A percentile compares a stretch with the other conserved stretches of the same genome.
Conservation (phyloP, 208 protist genomes). For the Leptomonas pyrrhocoris region DNA sequence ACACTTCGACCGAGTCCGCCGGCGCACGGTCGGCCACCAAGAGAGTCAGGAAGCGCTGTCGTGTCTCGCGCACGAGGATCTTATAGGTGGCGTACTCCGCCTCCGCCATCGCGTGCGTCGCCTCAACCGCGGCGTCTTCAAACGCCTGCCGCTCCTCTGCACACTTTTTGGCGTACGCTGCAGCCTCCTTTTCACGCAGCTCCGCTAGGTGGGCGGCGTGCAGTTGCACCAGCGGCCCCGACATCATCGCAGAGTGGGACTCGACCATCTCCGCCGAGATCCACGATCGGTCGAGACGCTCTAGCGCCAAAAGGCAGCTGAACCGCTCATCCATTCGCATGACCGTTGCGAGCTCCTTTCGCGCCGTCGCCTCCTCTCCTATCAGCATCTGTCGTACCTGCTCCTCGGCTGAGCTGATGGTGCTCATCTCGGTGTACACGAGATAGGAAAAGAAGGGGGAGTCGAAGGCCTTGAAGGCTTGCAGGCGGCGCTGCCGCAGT, state of each 20-base stretch:
- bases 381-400: constrained; percentile 19
- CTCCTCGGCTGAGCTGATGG: constrained; percentile 27
- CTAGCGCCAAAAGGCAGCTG: not conserved
- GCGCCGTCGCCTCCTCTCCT: constrained; percentile 18
- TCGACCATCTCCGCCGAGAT: constrained; percentile 10
- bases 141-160: constrained; percentile 10
- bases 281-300: constrained; percentile 11
- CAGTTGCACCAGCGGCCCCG: constrained; percentile 17
- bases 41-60: constrained; percentile 11
- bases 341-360: constrained; percentile 1
- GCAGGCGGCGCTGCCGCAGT: constrained; percentile 31
- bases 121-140: not conserved
- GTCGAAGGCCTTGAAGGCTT: constrained; percentile 38
- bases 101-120: constrained; percentile 6
- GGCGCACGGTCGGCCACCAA: constrained; percentile 13
- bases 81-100: not conserved
- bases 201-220: constrained; percentile 18
- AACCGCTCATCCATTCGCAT: constrained; percentile 9
- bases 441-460: constrained; percentile 57
- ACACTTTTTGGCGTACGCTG: not conserved
- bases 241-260: constrained; percentile 10
- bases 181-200: constrained; percentile 7
- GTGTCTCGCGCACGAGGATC: constrained; percentile 3
- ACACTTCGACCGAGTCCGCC: constrained; percentile 1
- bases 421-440: constrained; percentile 38